A percentile compares a stretch with the other conserved stretches of the same genome.
phyloP scores from a whole-genome alignment of 208 protist genomes.

The Trypanosoma mega region DNA sequence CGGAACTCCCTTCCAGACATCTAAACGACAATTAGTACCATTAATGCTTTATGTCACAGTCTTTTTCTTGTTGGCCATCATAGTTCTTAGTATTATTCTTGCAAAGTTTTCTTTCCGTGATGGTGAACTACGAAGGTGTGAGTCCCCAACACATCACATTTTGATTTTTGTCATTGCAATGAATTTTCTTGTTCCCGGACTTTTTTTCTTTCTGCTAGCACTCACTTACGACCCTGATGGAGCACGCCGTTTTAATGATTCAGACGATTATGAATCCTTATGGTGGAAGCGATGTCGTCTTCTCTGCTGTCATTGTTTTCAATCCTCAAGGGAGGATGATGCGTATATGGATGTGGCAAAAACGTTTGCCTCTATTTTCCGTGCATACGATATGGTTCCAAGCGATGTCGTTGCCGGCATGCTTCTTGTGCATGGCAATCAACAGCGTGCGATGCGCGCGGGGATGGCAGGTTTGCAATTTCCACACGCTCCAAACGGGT shows the following conservation, averaged over 20 bases:
- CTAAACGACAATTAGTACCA: constrained; percentile 54
- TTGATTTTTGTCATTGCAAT: constrained; percentile 37
- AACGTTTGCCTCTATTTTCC: constrained; percentile 70
- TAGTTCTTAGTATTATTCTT: constrained; percentile 33
- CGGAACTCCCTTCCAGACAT: constrained; percentile 67
- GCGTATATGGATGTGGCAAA: constrained; percentile 57
- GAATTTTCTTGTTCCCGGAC: constrained; percentile 29
- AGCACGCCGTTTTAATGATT: constrained; percentile 26
- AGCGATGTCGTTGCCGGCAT: constrained; percentile 83
- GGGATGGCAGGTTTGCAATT: constrained; percentile 33
- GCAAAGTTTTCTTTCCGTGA: constrained; percentile 45
- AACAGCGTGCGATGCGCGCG: constrained; percentile 38
- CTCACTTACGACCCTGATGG: constrained; percentile 62
- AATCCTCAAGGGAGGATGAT: constrained; percentile 31
- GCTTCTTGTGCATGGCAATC: constrained; percentile 77
- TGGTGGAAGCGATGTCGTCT: constrained; percentile 67
- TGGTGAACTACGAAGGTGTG: constrained; percentile 27
- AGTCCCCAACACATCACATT: constrained; percentile 19
- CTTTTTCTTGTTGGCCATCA: constrained; percentile 17
- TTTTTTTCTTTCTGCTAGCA: constrained; percentile 42
- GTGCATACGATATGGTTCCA: constrained; percentile 81
- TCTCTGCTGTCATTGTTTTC: constrained; percentile 52
- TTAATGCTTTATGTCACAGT: constrained; percentile 56
- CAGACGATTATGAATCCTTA: constrained; percentile 57
- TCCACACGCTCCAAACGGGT: constrained; percentile 14